Conservation (phyloP, 495 filamentous ascomycete genomes). For the Aspergillus haitiensis region DNA sequence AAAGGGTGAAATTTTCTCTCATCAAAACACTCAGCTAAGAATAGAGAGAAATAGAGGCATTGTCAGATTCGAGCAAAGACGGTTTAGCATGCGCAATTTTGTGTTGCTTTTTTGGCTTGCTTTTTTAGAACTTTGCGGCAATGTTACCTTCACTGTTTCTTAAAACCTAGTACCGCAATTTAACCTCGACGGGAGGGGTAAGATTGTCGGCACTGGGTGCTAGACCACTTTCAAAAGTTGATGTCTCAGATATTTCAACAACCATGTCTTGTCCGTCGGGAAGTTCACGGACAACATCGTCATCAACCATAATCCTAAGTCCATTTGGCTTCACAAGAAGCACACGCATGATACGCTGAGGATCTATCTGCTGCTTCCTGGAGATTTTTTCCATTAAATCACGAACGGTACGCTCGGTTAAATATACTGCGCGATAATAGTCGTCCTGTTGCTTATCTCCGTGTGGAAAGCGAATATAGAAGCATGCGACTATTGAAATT, state of each 20-base stretch:
- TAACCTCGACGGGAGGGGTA: constrained; percentile 37
- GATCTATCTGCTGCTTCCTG: constrained; percentile 77
- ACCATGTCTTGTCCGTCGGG: constrained; percentile 90
- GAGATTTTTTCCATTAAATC: constrained; percentile 74
- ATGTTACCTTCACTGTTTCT: neutral
- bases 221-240: constrained; percentile 14
- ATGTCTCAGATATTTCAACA: constrained; percentile 56
- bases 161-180: constrained; percentile 39
- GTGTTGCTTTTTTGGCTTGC: too few species aligned
- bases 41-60: neutral
- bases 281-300: constrained; percentile 81
- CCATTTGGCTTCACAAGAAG: constrained; percentile 70
- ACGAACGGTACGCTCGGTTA: constrained; percentile 70
- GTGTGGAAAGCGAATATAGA: constrained; percentile 70
- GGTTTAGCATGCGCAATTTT: too few species aligned
- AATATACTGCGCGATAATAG: constrained; percentile 83
- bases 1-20: neutral
- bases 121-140: too few species aligned
- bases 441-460: constrained; percentile 55
- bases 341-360: constrained; percentile 63
- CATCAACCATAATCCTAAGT: constrained; percentile 81
- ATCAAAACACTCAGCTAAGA: neutral
- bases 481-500: constrained; percentile 66
- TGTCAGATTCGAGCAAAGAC: neutral
- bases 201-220: constrained; percentile 15